Conservation (phyloP, 768 basidiomycete genomes). For the Amanita pallidorosea region DNA sequence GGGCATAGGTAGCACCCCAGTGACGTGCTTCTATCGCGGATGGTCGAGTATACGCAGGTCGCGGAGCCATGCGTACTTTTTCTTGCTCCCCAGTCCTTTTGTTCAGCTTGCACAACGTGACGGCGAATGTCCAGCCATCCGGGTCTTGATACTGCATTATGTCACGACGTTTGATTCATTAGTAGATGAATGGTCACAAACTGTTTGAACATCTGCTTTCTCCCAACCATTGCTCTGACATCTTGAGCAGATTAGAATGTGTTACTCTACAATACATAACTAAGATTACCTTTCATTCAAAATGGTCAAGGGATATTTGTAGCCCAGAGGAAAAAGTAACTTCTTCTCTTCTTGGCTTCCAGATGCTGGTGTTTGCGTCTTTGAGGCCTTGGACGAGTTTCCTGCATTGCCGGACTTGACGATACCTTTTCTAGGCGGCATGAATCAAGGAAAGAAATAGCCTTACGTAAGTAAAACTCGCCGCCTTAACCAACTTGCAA, state of each 20-base stretch:
- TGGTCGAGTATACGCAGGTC: slow-evolving; percentile 54
- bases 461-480: slow-evolving; percentile 10
- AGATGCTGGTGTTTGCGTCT: slow-evolving; percentile 10
- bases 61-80: slow-evolving; percentile 60
- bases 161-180: slow-evolving; percentile 1
- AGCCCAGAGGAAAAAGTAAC: slow-evolving; percentile 74
- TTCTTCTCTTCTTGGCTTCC: slow-evolving; percentile 28
- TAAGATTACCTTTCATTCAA: slow-evolving; percentile 62
- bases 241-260: slow-evolving; percentile 21
- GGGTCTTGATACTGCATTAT: slow-evolving; percentile 32
- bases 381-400: slow-evolving; percentile 57
- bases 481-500: neutral
- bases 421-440: slow-evolving; percentile 66
- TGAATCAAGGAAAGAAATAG: neutral
- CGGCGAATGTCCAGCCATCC: slow-evolving; percentile 51
- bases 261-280: neutral
- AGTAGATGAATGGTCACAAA: slow-evolving; percentile 20
- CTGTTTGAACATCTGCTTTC: slow-evolving; percentile 69
- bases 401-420: slow-evolving; percentile 88
- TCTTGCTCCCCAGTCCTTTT: slow-evolving; percentile 65
- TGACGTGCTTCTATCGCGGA: slow-evolving; percentile 81
- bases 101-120: slow-evolving; percentile 56
- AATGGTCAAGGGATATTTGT: slow-evolving; percentile 72
- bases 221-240: slow-evolving; percentile 91
- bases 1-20: slow-evolving; percentile 81